These are phyloP conservation scores for Aquilaria agallochum DNA, from an alignment of 441 rosid species.

Conservation along the genomic window DNA sequence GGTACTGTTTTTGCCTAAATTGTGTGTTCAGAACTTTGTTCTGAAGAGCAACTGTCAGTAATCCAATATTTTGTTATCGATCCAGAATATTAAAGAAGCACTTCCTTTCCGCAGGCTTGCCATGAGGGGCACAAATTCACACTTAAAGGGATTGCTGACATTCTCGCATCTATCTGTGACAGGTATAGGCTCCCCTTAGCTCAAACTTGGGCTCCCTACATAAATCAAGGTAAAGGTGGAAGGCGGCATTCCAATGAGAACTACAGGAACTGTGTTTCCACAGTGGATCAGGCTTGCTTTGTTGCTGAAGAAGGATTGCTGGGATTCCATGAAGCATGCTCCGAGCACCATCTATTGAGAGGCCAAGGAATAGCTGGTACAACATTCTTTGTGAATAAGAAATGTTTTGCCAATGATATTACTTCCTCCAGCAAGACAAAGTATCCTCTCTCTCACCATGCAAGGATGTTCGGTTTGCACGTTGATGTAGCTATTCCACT, in stretches of 20 bases:
- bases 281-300: constrained; percentile 71
- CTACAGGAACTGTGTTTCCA: constrained; percentile 52
- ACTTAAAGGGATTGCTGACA: constrained; percentile 51
- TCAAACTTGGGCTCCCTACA: constrained; percentile 83
- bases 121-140: constrained; percentile 47
- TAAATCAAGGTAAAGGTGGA: constrained; percentile 61
- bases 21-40: background rate
- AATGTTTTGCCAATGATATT: constrained; percentile 53
- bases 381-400: constrained; percentile 50
- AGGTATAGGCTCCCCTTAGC: constrained; percentile 62
- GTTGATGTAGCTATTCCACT: constrained; percentile 74
- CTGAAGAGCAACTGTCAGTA: background rate
- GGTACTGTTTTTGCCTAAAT: constrained; percentile 32
- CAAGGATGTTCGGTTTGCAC: constrained; percentile 58
- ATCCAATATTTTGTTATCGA: constrained; percentile 9
- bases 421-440: constrained; percentile 47
- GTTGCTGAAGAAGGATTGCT: constrained; percentile 41
- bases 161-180: constrained; percentile 59
- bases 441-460: constrained; percentile 86
- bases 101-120: constrained; percentile 47
- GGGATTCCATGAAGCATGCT: constrained; percentile 70
- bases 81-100: constrained; percentile 19
- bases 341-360: constrained; percentile 63
- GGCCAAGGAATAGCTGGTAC: constrained; percentile 78
- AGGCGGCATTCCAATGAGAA: constrained; percentile 67